Conservation (phyloP, 2,329 filamentous ascomycete species). For the Thermothelomyces thermophilus region DNA sequence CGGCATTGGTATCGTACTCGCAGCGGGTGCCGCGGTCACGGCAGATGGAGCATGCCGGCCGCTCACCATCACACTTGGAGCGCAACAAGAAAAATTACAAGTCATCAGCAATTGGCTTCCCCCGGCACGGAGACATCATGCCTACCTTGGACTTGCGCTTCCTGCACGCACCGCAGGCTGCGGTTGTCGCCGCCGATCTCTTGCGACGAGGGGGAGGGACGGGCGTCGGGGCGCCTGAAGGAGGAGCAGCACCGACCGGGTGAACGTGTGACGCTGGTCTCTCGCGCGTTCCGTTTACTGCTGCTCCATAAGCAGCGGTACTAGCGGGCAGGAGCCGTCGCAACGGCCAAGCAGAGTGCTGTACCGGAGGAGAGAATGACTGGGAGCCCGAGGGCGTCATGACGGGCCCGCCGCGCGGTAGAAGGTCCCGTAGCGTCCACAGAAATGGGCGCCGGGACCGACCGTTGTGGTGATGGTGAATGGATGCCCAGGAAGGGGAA, state of each 20-base stretch:
- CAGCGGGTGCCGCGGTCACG: conserved; percentile 27
- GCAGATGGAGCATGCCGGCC: conserved; percentile 29
- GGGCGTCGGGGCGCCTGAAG: background rate
- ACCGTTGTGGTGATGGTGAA: too few species aligned
- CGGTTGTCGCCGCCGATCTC: conserved; percentile 23
- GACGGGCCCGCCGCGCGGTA: conserved; percentile 1
- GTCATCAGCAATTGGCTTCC: background rate
- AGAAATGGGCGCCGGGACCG: background rate
- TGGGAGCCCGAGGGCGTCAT: conserved; percentile 1
- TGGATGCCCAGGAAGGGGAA: too few species aligned
- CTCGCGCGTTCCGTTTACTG: background rate
- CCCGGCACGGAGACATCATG: background rate
- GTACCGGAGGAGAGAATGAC: conserved; percentile 10
- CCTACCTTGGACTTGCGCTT: conserved; percentile 30
- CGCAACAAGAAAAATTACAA: background rate
- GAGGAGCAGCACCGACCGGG: background rate
- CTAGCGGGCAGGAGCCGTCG: conserved; percentile 19
- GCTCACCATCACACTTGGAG: conserved; percentile 28
- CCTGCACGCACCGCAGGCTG: conserved; percentile 30
- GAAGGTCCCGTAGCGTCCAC: background rate
- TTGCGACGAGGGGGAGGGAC: conserved; percentile 7
- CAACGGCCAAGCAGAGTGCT: conserved; percentile 10
- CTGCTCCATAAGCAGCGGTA: conserved; percentile 1
- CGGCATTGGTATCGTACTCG: conserved; percentile 27
- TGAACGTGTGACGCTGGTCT: background rate